Evolutionary conservation across 306 rosid genomes (phyloP), one percentile per base, ranked within the genome.

Genomic region (Cicer cuneatum): DNA sequence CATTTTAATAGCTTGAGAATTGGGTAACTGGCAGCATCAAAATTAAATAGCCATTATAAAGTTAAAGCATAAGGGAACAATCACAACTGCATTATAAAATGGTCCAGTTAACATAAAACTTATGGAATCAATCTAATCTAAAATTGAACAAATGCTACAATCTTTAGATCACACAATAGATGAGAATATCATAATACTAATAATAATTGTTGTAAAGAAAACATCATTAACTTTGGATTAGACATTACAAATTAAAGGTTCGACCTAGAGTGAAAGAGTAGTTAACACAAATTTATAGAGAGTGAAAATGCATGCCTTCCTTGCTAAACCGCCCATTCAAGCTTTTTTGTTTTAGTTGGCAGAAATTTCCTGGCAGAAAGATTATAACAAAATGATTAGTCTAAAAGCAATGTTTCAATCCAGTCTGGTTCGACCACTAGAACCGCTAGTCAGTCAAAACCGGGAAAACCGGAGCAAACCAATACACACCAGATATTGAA

Each of bases 361-460:
- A 65, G 83, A 81, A 33, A 21, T 66, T 64, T 81, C 88, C 85
- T 84, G 79, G 39, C 65, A 69, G 21, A 73, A 75, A 37, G 38
- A 73, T 66, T 61, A 60, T 40, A 72, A 52, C 48, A 59, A 73
- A 70, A 67, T 52, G 13, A 21, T 78, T 58, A 49, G 54, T 58
- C 62, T 66, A 82, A 0, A 4, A 29, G 35, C 5, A 29, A 29
- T 29, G 35, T 29, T 29, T 29, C 5, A 29, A 29, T 3, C 35
- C 35, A 1, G 35, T 29, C 35, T 29, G 35, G 1, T 3, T 29
- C 35, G 5, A 29, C 35, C 5, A 29, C 35, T 29, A 29, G 35
- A 29, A 29, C 35, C 5, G 5, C 35, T 3, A 29, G 35, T 29
- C 35, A 29, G 35, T 4, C 4, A 5, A 29, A 29, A 29, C 29